phyloP scores from a whole-genome alignment of 1,284 basidiomycete genomes.

The Ganoderma multipileum region DNA sequence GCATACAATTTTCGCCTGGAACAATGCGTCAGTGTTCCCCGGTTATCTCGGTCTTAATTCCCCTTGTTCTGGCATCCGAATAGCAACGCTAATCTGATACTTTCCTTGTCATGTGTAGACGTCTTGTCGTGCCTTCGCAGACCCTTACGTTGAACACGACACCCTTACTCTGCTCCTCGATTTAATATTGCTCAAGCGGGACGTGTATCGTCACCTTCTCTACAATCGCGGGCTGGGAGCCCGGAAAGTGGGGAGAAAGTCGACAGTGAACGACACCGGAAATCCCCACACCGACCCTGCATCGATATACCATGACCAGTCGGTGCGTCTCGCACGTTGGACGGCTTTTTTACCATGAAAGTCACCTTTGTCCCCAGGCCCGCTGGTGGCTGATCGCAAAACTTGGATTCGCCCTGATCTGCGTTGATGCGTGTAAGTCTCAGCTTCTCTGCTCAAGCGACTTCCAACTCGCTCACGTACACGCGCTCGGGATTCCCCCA shows the following conservation, averaged over 20 bases:
- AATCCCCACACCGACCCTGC: not conserved
- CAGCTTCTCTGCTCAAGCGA: not conserved
- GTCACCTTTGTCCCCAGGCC: conserved; percentile 44
- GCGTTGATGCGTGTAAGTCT: conserved; percentile 73
- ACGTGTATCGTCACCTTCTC: conserved; percentile 89
- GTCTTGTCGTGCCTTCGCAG: conserved; percentile 75
- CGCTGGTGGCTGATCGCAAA: conserved; percentile 63
- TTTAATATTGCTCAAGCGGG: conserved; percentile 86
- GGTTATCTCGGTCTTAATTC: conserved; percentile 16
- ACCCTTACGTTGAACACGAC: conserved; percentile 92
- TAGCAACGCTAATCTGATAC: conserved; percentile 20
- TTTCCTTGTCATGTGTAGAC: conserved; percentile 31
- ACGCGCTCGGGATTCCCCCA: not conserved
- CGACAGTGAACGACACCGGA: conserved; percentile 7
- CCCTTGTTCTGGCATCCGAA: conserved; percentile 16
- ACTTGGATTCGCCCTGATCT: conserved; percentile 62
- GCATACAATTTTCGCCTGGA: conserved; percentile 83
- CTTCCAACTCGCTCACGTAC: not conserved
- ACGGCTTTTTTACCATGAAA: not conserved
- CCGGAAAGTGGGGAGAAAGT: conserved; percentile 44
- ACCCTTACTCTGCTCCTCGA: conserved; percentile 81
- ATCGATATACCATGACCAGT: conserved; percentile 17
- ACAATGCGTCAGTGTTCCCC: conserved; percentile 67
- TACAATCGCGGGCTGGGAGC: conserved; percentile 84
- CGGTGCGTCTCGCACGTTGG: conserved; percentile 13